These are phyloP conservation scores for Solanum tacnaense DNA, from an alignment of 257 asterid species.

Conservation along the genomic window DNA sequence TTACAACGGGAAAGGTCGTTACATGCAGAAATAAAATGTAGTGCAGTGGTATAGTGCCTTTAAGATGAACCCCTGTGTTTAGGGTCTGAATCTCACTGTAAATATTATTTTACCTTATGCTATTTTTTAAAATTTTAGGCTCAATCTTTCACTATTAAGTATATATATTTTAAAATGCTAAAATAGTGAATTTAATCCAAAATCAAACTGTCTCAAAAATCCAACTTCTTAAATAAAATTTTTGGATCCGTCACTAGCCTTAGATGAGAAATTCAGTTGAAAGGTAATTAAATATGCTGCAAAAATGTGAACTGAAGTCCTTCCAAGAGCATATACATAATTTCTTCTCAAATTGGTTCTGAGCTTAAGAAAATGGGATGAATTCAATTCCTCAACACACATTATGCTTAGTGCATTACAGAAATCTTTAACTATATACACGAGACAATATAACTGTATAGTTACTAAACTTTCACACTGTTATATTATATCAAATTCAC, in stretches of 20 bases:
- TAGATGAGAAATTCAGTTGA: background rate
- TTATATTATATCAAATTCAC: background rate
- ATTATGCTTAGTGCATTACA: background rate
- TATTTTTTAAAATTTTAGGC: too few species aligned
- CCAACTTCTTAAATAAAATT: background rate
- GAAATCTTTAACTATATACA: too few species aligned
- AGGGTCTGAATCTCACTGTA: too few species aligned
- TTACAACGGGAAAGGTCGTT: too few species aligned
- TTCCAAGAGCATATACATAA: background rate
- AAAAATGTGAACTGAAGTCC: background rate
- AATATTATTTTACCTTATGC: too few species aligned
- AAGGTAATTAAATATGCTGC: background rate
- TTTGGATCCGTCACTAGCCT: background rate
- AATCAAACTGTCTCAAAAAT: background rate
- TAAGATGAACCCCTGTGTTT: too few species aligned
- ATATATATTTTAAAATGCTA: too few species aligned
- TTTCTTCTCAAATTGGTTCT: background rate
- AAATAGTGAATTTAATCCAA: background rate
- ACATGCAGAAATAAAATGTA: too few species aligned
- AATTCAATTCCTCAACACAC: background rate
- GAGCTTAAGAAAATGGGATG: background rate
- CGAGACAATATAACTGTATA: too few species aligned
- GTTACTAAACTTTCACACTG: background rate
- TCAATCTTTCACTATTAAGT: too few species aligned
- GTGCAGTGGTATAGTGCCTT: too few species aligned